Conservation (phyloP, 352 stramenopile species). For the Phytophthora pluvialis region DNA sequence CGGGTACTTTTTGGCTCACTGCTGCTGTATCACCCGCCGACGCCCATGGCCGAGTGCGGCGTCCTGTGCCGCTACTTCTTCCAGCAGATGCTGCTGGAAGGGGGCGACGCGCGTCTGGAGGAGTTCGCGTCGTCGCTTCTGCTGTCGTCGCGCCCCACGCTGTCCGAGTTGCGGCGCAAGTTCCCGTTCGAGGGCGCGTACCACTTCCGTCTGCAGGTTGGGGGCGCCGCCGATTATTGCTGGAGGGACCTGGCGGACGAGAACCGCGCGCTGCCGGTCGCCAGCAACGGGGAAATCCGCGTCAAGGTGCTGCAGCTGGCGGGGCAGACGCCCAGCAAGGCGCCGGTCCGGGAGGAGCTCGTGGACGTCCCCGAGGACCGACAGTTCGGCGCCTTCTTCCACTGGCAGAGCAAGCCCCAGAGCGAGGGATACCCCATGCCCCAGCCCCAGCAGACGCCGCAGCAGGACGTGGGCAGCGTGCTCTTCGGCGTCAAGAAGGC, state of each 20-base stretch:
- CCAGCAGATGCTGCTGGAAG: conserved; percentile 74
- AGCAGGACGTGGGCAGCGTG: conserved; percentile 65
- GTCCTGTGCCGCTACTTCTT: conserved; percentile 89
- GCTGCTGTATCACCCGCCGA: conserved; percentile 3
- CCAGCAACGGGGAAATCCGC: conserved; percentile 47
- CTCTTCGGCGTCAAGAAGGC: conserved; percentile 82
- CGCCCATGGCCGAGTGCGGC: conserved; percentile 36
- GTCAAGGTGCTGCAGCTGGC: conserved; percentile 84
- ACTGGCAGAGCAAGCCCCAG: conserved; percentile 38
- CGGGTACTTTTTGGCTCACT: neutral
- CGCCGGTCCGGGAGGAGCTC: conserved; percentile 25
- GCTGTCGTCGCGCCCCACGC: conserved; percentile 67
- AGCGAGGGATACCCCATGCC: conserved; percentile 22
- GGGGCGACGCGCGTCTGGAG: conserved; percentile 42
- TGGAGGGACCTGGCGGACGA: conserved; percentile 82
- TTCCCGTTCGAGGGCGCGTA: conserved; percentile 82
- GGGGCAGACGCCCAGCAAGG: conserved; percentile 1
- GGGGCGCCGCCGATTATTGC: conserved; percentile 51
- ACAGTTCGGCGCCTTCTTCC: conserved; percentile 74
- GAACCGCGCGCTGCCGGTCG: conserved; percentile 46
- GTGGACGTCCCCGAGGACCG: conserved; percentile 75
- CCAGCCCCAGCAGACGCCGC: conserved; percentile 22
- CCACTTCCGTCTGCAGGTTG: conserved; percentile 82
- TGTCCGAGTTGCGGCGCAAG: conserved; percentile 63
- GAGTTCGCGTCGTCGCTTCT: conserved; percentile 66